phyloP scores from a whole-genome alignment of 495 filamentous ascomycete species.

The Penicillium canescens region DNA sequence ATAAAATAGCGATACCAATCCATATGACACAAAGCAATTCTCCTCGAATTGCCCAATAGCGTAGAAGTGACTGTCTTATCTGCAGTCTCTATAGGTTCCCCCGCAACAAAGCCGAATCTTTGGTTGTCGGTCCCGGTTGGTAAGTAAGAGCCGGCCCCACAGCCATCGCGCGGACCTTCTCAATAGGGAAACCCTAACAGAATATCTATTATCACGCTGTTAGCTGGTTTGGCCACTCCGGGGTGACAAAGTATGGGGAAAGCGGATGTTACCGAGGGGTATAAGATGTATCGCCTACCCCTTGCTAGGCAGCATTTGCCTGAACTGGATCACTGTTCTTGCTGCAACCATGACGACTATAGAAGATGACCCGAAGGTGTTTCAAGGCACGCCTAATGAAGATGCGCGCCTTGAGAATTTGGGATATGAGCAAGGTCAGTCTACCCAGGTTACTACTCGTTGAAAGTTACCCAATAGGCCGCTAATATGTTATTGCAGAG shows the following conservation, averaged over 20 bases:
- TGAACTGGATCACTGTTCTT: not conserved
- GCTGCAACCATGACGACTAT: conserved; percentile 19
- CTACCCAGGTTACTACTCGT: not conserved
- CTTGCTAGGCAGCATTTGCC: not conserved
- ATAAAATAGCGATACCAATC: not conserved
- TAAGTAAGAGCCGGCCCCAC: conserved; percentile 18
- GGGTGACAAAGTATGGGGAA: conserved; percentile 15
- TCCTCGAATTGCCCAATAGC: not conserved
- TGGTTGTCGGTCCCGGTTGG: conserved; percentile 25
- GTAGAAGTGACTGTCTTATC: not conserved
- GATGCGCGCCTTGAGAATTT: conserved; percentile 45
- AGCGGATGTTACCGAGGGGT: not conserved
- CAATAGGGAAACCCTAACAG: conserved; percentile 20
- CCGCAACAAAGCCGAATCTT: conserved; percentile 9
- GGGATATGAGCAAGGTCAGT: conserved; percentile 53
- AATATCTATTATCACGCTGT: conserved; percentile 22
- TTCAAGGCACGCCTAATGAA: conserved; percentile 29
- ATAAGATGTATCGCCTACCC: conserved; percentile 4
- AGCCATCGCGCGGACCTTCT: conserved; percentile 31
- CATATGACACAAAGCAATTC: not conserved
- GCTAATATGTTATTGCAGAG: conserved; percentile 32
- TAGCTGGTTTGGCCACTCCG: conserved; percentile 8
- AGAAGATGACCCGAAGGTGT: conserved; percentile 20
- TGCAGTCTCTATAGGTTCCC: not conserved
- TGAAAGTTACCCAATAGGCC: not conserved